Base-by-base conservation (phyloP, 2,329 filamentous ascomycete genomes). In the Alternaria novae-zelandiae region DNA sequence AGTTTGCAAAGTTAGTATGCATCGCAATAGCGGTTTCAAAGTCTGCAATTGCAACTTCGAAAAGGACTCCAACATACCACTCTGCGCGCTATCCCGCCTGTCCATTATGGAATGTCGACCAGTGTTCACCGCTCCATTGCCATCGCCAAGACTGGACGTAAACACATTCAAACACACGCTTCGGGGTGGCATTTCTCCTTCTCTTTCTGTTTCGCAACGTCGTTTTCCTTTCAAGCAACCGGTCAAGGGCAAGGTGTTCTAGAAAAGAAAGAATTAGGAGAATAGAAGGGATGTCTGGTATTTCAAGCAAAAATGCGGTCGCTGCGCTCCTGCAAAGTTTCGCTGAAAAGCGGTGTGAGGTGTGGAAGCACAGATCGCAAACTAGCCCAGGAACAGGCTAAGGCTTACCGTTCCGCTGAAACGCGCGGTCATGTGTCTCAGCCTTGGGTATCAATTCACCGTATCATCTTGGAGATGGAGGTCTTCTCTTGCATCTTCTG, bases 331-430 rank as follows among this genome's bases (percentile, higher is more conserved):
- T 41, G 36, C 30, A 71, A 73, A 74, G 67, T 69, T 71, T 70
- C 64, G 57, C 56, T 73, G 74, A 79, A 76, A 76, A 77, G 76
- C 75, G 75, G 76, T 79, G 74, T 77, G 75, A 76, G 74, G 72
- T 75, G 73, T 74, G 61, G 68, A 70, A 66, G 74, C 75, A 74
- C 75, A 68, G 75, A 74, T 73, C 70, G 62, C 61, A 60, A 70
- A 70, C 74, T 77, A 76, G 67, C 59, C 67, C 64, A 51, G 59
- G 61, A 71, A 65, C 64, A 69, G 64, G 66, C 68, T 75, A 74
- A 74, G 63, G 75, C 75, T 78, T 73, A 63, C 60, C 60, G 60
- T 59, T 56, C 32, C 23, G 60, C 60, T 63, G 60, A 63, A 63
- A 78, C 73, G 72, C 75, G 74, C 64, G 63, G 70, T 78, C 75